Evolutionary conservation across 441 rosid genomes (phyloP).

Genomic region (Pelargonium hybrid): DNA sequence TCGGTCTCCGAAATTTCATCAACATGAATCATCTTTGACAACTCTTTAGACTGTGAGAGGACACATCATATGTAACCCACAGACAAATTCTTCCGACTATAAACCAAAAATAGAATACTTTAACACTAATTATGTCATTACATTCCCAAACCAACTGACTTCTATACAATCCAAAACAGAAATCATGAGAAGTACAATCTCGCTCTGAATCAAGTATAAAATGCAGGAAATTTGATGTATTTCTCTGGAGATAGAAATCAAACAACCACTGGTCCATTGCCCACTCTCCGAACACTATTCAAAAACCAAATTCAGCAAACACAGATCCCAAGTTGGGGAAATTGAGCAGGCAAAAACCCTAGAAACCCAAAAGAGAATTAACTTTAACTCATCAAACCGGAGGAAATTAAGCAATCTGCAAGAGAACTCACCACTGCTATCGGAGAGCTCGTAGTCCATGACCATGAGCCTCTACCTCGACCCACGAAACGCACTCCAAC

Average conservation of each 20-base stretch:
- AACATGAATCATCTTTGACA: neutral
- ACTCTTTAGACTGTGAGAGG: neutral
- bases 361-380: neutral
- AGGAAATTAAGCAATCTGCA: neutral
- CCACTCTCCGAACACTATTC: neutral
- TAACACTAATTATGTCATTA: neutral
- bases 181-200: neutral
- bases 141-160: neutral
- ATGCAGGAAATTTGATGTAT: neutral
- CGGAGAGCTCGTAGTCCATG: constrained; percentile 63
- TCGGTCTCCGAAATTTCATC: neutral
- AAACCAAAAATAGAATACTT: neutral
- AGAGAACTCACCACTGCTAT: constrained; percentile 68
- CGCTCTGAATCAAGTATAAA: neutral
- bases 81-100: neutral
- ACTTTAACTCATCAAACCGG: neutral
- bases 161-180: neutral
- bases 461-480: constrained; percentile 31
- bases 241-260: neutral
- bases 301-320: neutral
- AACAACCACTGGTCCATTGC: neutral
- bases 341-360: constrained; percentile 6
- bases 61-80: neutral
- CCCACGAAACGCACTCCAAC: constrained; percentile 6
- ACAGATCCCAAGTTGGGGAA: neutral